These are phyloP conservation scores for Jimgerdemannia lactiflua DNA, from an alignment of 192 early-diverging fungal species.

Conservation along the genomic window DNA sequence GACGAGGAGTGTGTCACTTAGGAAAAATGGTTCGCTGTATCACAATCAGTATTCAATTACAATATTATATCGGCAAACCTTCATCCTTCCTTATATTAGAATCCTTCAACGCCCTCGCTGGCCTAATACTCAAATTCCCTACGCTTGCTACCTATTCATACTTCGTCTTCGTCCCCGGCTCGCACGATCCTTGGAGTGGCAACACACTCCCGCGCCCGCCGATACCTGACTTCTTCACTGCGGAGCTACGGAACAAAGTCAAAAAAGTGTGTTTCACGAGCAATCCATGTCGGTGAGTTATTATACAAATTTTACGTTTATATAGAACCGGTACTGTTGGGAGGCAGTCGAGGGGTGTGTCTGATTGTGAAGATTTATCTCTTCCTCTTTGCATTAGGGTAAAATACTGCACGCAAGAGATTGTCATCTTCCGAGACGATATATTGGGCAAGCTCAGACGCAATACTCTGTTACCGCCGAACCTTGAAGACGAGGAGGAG, in stretches of 20 bases:
- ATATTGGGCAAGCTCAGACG: slow-evolving; percentile 70
- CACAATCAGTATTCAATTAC: no score
- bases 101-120: slow-evolving; percentile 52
- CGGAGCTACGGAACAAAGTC: slow-evolving; percentile 53
- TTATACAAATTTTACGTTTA: not conserved
- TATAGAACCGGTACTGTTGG: not conserved
- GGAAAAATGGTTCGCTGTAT: no score
- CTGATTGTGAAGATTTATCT: not conserved
- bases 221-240: slow-evolving; percentile 72
- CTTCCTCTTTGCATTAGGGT: slow-evolving; percentile 47
- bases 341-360: not conserved
- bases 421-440: slow-evolving; percentile 89
- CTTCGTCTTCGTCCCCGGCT: slow-evolving; percentile 91
- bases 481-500: slow-evolving; percentile 9
- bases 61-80: no score
- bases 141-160: slow-evolving; percentile 51
- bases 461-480: slow-evolving; percentile 43
- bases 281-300: slow-evolving; percentile 76
- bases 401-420: slow-evolving; percentile 88
- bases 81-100: slow-evolving; percentile 1
- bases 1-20: not conserved
- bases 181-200: slow-evolving; percentile 76
- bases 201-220: slow-evolving; percentile 70
- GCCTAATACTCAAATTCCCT: slow-evolving; percentile 65
- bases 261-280: slow-evolving; percentile 65